Evolutionary conservation across 768 basidiomycete genomes (phyloP).

Genomic region (Leccinum arenicola): DNA sequence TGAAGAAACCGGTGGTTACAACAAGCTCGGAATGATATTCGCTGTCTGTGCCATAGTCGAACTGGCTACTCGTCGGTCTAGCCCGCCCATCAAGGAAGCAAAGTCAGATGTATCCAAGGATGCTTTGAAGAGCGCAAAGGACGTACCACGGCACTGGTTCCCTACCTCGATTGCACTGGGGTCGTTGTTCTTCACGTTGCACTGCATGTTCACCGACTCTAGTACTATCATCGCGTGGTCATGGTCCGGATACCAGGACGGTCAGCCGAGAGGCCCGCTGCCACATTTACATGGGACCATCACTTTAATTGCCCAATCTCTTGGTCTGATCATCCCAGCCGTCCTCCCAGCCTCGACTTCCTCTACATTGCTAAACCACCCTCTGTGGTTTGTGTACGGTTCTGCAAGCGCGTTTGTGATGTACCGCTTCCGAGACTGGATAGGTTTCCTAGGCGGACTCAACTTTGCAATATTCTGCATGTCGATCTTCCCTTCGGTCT

Average conservation of each 20-base stretch:
- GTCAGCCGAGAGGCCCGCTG: slow-evolving; percentile 61
- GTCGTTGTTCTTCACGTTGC: slow-evolving; percentile 65
- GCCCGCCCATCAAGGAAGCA: slow-evolving; percentile 1
- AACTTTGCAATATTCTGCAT: slow-evolving; percentile 60
- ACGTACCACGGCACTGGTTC: slow-evolving; percentile 33
- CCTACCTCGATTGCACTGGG: slow-evolving; percentile 56
- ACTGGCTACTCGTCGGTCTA: slow-evolving; percentile 42
- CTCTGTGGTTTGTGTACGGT: slow-evolving; percentile 55
- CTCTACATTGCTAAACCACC: slow-evolving; percentile 38
- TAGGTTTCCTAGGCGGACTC: slow-evolving; percentile 67
- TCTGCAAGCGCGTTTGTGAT: slow-evolving; percentile 50
- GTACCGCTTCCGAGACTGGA: slow-evolving; percentile 63
- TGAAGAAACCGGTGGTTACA: slow-evolving; percentile 62
- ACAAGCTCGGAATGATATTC: slow-evolving; percentile 60
- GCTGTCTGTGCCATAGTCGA: slow-evolving; percentile 60
- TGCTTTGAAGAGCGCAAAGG: slow-evolving; percentile 1
- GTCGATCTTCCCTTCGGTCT: slow-evolving; percentile 55
- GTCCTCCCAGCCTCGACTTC: slow-evolving; percentile 22
- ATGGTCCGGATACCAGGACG: slow-evolving; percentile 81
- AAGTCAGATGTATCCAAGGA: not conserved
- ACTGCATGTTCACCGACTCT: slow-evolving; percentile 70
- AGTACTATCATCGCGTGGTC: slow-evolving; percentile 83
- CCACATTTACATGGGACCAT: slow-evolving; percentile 69
- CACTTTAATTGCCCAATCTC: slow-evolving; percentile 59
- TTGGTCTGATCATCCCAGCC: slow-evolving; percentile 51